These are phyloP conservation scores for Suhomyces chickasaworum DNA, from an alignment of 1,139 yeast species.

Conservation along the genomic window DNA sequence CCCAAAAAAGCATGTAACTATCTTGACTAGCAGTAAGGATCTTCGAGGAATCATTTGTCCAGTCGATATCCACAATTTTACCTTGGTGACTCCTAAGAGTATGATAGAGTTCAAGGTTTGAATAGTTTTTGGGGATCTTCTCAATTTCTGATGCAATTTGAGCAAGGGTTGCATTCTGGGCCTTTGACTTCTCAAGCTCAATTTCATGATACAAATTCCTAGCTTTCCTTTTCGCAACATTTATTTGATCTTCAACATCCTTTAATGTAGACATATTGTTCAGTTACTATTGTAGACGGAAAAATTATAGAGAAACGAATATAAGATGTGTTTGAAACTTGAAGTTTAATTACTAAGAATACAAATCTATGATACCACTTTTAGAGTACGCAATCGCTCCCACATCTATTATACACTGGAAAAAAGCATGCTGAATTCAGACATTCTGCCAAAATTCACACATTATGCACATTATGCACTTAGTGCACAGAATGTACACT, in stretches of 20 bases:
- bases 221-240: conserved; percentile 48
- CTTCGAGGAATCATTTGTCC: conserved; percentile 63
- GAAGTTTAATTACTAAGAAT: neutral
- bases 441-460: neutral
- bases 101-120: conserved; percentile 37
- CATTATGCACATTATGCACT: neutral
- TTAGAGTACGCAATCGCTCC: neutral
- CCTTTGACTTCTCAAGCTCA: conserved; percentile 41
- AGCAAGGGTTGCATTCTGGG: conserved; percentile 49
- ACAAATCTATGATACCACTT: neutral
- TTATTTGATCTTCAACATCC: conserved; percentile 24
- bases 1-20: conserved; percentile 86
- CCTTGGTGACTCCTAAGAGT: conserved; percentile 73
- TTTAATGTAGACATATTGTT: neutral
- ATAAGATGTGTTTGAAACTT: neutral
- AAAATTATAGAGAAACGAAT: neutral
- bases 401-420: neutral
- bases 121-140: conserved; percentile 33
- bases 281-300: neutral
- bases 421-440: neutral
- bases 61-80: conserved; percentile 67
- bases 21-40: conserved; percentile 82
- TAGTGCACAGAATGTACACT: neutral
- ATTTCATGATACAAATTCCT: conserved; percentile 51
- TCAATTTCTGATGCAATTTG: conserved; percentile 37